Base-by-base conservation (phyloP, 2,329 filamentous ascomycete species). In the Calonectria honghensis region DNA sequence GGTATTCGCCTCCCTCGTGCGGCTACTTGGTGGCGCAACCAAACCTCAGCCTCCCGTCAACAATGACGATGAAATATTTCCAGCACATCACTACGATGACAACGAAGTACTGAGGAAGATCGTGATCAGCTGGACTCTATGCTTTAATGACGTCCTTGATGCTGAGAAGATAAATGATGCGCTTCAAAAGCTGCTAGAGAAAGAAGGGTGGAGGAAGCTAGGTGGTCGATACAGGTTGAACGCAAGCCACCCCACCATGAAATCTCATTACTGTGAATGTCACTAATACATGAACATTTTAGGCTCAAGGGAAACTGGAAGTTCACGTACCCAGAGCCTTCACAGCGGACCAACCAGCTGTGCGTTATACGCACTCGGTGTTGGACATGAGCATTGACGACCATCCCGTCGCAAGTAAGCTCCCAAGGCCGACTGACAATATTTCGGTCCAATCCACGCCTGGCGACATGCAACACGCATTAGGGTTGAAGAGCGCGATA, bases 181-280 rank as follows among this genome's bases (percentile, higher is more conserved):
- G 7, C 57, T 63, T 10, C 57, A 63, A 24, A 63, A 41, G 27
- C 35, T 63, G 18, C 14, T 63, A 2, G 57, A 41, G 7, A 63
- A 37, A 16, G 57, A 63, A 16, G 57, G 57, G 31, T 63, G 57
- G 57, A 63, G 57, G 27, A 63, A 63, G 10, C 57, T 63, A 6
- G 57, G 57, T 29, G 57, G 57, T 13, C 57, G 57, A 11, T 18
- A 41, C 6, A 41, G 27, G 37, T 63, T 63, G 24, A 41, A 63
- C 18, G 57, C 27, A 63, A 41, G 37, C 41, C 4, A 6, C 16
- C 18, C 16, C 31, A 39, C 18, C 27, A 20, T 29, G 14, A 29
- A 20, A 29, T 16, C 6, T 0, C 14, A 2, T 63, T 14, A 9
- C n/a, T 18, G 6, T 29, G 16, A 16, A 37, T 29, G 13, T 41